A percentile compares a stretch with the other conserved stretches of the same genome.
Conservation (phyloP, 169 alveolate species). For the Cyclospora cayetanensis region DNA sequence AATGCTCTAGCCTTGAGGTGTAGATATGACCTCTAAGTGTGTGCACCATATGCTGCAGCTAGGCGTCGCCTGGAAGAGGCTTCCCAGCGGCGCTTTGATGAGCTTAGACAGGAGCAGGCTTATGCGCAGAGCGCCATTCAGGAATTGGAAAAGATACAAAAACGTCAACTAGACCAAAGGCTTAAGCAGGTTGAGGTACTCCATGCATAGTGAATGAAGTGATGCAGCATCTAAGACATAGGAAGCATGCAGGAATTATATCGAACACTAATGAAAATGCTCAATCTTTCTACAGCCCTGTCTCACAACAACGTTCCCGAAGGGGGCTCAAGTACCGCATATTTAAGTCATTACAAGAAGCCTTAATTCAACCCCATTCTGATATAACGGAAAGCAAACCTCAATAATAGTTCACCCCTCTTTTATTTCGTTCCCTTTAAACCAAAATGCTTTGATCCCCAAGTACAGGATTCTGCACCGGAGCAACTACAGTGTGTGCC, state of each 20-base stretch:
- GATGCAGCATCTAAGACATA: neutral
- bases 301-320: too few species aligned
- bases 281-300: too few species aligned
- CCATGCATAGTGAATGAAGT: neutral
- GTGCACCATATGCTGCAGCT: neutral
- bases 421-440: too few species aligned
- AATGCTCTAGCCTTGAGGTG: neutral
- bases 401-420: too few species aligned
- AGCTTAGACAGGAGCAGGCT: slow-evolving; percentile 25
- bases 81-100: slow-evolving; percentile 47
- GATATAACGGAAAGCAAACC: too few species aligned
- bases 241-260: neutral
- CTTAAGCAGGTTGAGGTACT: slow-evolving; percentile 44
- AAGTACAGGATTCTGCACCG: too few species aligned
- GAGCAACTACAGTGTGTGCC: neutral
- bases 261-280: too few species aligned
- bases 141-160: slow-evolving; percentile 26
- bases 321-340: too few species aligned
- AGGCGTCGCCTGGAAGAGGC: neutral
- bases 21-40: neutral
- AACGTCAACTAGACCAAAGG: slow-evolving; percentile 35
- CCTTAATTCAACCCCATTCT: too few species aligned
- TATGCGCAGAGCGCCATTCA: slow-evolving; percentile 34
- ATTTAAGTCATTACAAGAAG: too few species aligned
- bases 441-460: too few species aligned